These are phyloP conservation scores for Limonium bicolor DNA, from an alignment of 148 eudicot genomes.

Conservation along the genomic window DNA sequence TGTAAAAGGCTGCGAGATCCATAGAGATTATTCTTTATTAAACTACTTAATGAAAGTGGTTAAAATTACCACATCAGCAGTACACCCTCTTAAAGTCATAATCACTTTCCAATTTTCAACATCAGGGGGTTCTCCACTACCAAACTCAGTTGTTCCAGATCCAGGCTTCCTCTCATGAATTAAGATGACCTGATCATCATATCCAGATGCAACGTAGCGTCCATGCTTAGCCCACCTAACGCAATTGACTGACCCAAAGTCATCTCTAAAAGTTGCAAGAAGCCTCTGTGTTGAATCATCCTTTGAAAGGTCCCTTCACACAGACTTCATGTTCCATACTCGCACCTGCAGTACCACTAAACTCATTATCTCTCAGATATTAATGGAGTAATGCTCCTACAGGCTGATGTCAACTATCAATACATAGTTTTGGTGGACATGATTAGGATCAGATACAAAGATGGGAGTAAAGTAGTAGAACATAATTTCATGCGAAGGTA, in stretches of 20 bases:
- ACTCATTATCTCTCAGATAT: neutral
- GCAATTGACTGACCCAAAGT: conserved; percentile 94
- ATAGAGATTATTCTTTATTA: neutral
- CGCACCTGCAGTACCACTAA: conserved; percentile 92
- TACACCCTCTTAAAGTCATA: conserved; percentile 89
- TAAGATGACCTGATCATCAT: conserved; percentile 86
- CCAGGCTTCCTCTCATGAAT: conserved; percentile 95
- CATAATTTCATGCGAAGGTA: too few species aligned
- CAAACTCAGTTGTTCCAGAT: conserved; percentile 94
- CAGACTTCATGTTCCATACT: conserved; percentile 80
- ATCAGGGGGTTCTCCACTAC: conserved; percentile 98
- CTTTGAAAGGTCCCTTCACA: conserved; percentile 34
- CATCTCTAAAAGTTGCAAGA: conserved; percentile 91
- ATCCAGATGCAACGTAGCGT: conserved; percentile 80
- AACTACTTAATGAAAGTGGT: neutral
- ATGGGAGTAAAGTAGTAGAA: too few species aligned
- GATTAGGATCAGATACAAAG: too few species aligned
- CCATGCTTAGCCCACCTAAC: conserved; percentile 98
- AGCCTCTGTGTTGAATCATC: conserved; percentile 52
- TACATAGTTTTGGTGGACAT: too few species aligned
- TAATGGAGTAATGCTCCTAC: neutral
- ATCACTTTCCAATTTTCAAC: conserved; percentile 92
- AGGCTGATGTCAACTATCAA: neutral
- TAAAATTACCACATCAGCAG: conserved; percentile 95
- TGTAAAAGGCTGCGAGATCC: neutral